Base-by-base conservation (phyloP, 805 yeast species). In the Yamadazyma laniorum region DNA sequence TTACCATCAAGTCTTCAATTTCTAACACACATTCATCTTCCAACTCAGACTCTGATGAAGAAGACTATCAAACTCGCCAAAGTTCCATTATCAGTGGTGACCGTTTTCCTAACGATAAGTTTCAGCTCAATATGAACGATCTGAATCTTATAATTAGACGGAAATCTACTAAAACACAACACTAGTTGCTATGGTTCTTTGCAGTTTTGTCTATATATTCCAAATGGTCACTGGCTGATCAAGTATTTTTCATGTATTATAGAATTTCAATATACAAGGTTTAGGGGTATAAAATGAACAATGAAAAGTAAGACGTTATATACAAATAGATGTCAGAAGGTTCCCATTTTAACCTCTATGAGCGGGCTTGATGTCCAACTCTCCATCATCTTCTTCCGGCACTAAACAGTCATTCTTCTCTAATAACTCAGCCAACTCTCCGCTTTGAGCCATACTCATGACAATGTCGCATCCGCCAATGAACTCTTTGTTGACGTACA, bases 391-490 rank as follows among this genome's bases (percentile, higher is more conserved):
- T 40, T 85, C 95, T 56, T 82, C 88, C 9, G 93, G 89, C 21
- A 89, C 80, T 40, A 91, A 73, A 29, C 86, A 93, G 35, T 79
- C 77, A 38, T 85, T 86, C 39, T 77, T 67, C 48, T 90, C 97
- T 35, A 93, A 71, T 45, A 93, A 59, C 40, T 90, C 90, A 13
- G 89, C 80, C 38, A 93, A 76, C 56, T 91, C 96, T n/a, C 99
- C 99, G 37, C 69, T 59, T 52, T 83, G 85, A 27, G 95, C 86
- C 98, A 93, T 90, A 40, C 85, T 79, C 58, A 84, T 87, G 37
- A 93, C 74, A 47, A 93, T 90, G 63, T 93, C 99, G 65, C 97
- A 93, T 4, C 99, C 99, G 31, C 99, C 99, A 37, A 93, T 76
- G 58, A 93, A 93, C 59, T 93, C 99, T 49, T 82, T 81, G 50